These are phyloP conservation scores for Sporothrix variecibatus DNA, from an alignment of 2,329 filamentous ascomycete genomes.

Conservation along the genomic window DNA sequence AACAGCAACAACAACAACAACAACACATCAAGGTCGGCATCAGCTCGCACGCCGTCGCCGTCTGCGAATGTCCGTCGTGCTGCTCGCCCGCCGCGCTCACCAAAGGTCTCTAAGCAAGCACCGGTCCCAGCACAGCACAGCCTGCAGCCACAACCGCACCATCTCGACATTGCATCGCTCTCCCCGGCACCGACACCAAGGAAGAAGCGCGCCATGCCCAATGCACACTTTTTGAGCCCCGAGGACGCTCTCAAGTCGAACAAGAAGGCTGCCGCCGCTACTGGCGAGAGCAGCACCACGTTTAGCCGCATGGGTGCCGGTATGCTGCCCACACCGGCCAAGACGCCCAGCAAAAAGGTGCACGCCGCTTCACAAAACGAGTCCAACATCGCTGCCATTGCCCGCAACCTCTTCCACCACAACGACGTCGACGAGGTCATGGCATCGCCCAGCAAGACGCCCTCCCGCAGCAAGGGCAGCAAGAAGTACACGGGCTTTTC, in stretches of 20 bases:
- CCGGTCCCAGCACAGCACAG: conserved; percentile 27
- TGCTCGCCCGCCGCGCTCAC: conserved; percentile 35
- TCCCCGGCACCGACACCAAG: conserved; percentile 51
- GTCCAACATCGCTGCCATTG: conserved; percentile 55
- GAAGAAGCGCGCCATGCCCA: conserved; percentile 53
- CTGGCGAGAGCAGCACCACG: conserved; percentile 39
- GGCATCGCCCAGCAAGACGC: conserved; percentile 59
- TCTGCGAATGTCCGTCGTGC: conserved; percentile 33
- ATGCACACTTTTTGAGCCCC: conserved; percentile 49
- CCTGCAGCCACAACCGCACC: conserved; percentile 12
- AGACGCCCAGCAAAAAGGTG: conserved; percentile 69
- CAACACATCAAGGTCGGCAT: conserved; percentile 31
- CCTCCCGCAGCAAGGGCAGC: conserved; percentile 47
- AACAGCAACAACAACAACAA: neutral
- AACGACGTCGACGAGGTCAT: conserved; percentile 59
- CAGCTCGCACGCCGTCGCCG: conserved; percentile 58
- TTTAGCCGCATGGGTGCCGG: conserved; percentile 40
- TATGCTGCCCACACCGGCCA: conserved; percentile 76
- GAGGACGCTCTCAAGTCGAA: conserved; percentile 47
- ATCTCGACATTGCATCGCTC: conserved; percentile 25
- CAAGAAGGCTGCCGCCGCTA: conserved; percentile 39
- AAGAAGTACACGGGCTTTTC: conserved; percentile 59
- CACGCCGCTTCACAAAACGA: conserved; percentile 50
- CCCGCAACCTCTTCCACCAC: conserved; percentile 60
- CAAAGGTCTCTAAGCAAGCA: conserved; percentile 34